phyloP scores from a whole-genome alignment of 345 rosid species.

The Syzygium jambos region DNA sequence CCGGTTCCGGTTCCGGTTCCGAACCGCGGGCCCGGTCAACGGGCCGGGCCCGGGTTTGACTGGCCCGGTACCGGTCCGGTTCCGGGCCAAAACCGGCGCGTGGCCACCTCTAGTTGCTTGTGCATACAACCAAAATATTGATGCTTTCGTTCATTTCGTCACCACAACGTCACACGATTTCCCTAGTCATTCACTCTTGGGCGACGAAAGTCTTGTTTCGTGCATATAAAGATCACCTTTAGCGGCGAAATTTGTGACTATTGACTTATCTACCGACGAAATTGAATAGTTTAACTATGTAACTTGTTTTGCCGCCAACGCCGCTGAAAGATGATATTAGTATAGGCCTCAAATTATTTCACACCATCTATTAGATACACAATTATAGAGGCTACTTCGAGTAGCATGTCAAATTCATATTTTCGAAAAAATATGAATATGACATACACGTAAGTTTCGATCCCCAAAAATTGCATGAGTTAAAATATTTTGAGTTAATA shows the following conservation, averaged over 20 bases:
- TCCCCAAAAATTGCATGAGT: background rate
- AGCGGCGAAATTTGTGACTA: background rate
- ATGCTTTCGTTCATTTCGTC: background rate
- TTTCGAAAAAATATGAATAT: background rate
- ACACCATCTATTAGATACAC: background rate
- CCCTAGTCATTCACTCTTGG: background rate
- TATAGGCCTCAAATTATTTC: background rate
- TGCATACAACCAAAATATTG: background rate
- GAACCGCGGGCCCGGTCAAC: too few relatives aligned
- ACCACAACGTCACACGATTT: background rate
- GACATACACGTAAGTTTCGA: background rate
- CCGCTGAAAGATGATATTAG: background rate
- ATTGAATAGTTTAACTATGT: background rate
- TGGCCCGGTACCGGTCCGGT: too few relatives aligned
- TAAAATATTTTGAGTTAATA: too few relatives aligned
- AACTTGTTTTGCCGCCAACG: background rate
- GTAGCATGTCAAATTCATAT: too few relatives aligned
- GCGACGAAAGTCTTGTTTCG: background rate
- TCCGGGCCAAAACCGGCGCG: too few relatives aligned
- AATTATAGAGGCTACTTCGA: background rate
- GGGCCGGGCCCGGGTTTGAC: too few relatives aligned
- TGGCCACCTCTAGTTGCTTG: too few relatives aligned
- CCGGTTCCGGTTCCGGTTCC: too few relatives aligned
- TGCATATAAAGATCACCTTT: accelerated
- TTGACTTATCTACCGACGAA: background rate